Evolutionary conservation across 257 asterid species (phyloP).

Genomic region (Linderniella brevidens): DNA sequence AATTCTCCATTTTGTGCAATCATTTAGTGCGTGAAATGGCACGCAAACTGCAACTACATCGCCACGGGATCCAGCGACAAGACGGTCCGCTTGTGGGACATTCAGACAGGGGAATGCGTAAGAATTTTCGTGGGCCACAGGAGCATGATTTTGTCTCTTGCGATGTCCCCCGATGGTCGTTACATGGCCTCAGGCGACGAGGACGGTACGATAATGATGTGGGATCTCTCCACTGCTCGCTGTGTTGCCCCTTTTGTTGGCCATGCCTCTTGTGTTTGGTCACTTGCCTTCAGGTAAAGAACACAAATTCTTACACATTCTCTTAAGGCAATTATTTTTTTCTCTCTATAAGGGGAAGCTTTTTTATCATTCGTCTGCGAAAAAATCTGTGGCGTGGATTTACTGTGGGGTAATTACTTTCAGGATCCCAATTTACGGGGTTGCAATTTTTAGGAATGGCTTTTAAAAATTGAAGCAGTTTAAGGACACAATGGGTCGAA

Average conservation of each 20-base stretch:
- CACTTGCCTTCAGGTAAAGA: constrained; percentile 76
- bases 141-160: constrained; percentile 75
- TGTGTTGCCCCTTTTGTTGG: constrained; percentile 86
- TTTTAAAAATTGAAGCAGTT: too few relatives aligned
- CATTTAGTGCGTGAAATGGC: constrained; percentile 88
- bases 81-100: constrained; percentile 96
- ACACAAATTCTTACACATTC: not conserved
- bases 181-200: constrained; percentile 99
- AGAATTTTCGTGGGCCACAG: constrained; percentile 91
- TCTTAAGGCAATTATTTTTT: too few relatives aligned
- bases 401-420: too few relatives aligned
- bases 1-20: constrained; percentile 1
- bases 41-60: constrained; percentile 81
- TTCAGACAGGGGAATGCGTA: constrained; percentile 91
- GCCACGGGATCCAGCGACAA: constrained; percentile 99
- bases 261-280: constrained; percentile 90
- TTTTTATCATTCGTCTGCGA: too few relatives aligned
- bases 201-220: constrained; percentile 95
- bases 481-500: too few relatives aligned
- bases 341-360: not conserved
- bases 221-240: constrained; percentile 96
- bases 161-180: constrained; percentile 97
- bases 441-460: too few relatives aligned
- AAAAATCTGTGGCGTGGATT: not conserved
- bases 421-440: too few relatives aligned